A percentile compares a stretch with the other conserved stretches of the same genome.
Conservation (phyloP, 2,329 filamentous ascomycete species). For the Fusarium sp. region DNA sequence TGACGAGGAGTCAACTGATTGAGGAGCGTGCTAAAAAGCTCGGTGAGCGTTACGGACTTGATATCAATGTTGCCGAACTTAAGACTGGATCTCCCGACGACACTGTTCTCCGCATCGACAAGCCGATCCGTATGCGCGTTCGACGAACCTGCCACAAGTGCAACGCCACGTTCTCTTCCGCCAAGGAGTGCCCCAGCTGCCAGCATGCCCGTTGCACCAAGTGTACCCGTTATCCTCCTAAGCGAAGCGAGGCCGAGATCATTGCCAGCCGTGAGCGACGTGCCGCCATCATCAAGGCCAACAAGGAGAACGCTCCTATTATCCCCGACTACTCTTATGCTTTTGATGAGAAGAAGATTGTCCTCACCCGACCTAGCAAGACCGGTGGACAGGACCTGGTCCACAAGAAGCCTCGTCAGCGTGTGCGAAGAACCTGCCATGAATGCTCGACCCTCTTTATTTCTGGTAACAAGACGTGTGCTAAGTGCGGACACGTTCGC, state of each 20-base stretch:
- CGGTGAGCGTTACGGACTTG: slow-evolving; percentile 65
- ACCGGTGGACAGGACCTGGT: slow-evolving; percentile 77
- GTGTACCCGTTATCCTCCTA: slow-evolving; percentile 79
- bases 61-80: slow-evolving; percentile 66
- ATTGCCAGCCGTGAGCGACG: slow-evolving; percentile 64
- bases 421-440: slow-evolving; percentile 81
- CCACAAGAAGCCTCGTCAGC: slow-evolving; percentile 76
- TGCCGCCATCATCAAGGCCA: slow-evolving; percentile 63
- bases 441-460: slow-evolving; percentile 74
- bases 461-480: slow-evolving; percentile 70
- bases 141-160: slow-evolving; percentile 86
- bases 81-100: slow-evolving; percentile 61
- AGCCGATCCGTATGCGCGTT: slow-evolving; percentile 81
- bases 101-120: slow-evolving; percentile 73
- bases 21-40: slow-evolving; percentile 68
- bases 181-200: slow-evolving; percentile 80
- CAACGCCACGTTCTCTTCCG: slow-evolving; percentile 75
- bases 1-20: slow-evolving; percentile 63
- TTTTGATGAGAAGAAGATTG: slow-evolving; percentile 58
- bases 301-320: slow-evolving; percentile 67
- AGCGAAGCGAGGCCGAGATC: slow-evolving; percentile 68
- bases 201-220: slow-evolving; percentile 83
- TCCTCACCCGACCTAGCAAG: slow-evolving; percentile 72
- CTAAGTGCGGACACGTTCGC: slow-evolving; percentile 75
- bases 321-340: slow-evolving; percentile 62